Percentiles rank a stretch among this genome's conserved stretches.
Evolutionary conservation across 2,329 filamentous ascomycete genomes (phyloP).

Genomic region (Colletotrichum tropicale): DNA sequence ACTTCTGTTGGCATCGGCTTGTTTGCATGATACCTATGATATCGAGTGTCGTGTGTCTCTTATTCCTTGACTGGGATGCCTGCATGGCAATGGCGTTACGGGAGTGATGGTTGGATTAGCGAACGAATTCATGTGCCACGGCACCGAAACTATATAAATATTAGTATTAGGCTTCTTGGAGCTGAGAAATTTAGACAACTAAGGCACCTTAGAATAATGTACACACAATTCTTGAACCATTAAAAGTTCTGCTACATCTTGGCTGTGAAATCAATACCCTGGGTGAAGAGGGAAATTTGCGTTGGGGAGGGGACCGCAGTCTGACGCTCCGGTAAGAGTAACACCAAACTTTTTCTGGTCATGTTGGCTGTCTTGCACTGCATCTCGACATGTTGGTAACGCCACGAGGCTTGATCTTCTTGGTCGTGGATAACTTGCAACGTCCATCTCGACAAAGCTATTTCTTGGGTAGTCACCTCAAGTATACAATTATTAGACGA

Average conservation of each 20-base stretch:
- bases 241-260: background rate
- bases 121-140: constrained; percentile 17
- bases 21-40: constrained; percentile 16
- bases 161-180: constrained; percentile 17
- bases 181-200: constrained; percentile 19
- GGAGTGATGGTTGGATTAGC: constrained; percentile 17
- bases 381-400: no score
- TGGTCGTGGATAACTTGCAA: no score
- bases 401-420: no score
- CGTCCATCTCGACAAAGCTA: no score
- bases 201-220: constrained; percentile 20
- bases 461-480: no score
- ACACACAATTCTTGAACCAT: constrained; percentile 9
- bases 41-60: constrained; percentile 17
- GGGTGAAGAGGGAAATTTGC: no score
- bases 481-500: no score
- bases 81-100: constrained; percentile 19
- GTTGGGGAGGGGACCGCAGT: background rate
- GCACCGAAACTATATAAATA: constrained; percentile 17
- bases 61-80: constrained; percentile 6
- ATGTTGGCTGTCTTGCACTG: no score
- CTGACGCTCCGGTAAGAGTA: background rate
- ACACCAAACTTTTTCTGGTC: no score
- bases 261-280: no score
- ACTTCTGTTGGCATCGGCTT: constrained; percentile 16